Evolutionary conservation across 176 grass and related monocot species (phyloP).

Genomic region (Oryza meridionalis): DNA sequence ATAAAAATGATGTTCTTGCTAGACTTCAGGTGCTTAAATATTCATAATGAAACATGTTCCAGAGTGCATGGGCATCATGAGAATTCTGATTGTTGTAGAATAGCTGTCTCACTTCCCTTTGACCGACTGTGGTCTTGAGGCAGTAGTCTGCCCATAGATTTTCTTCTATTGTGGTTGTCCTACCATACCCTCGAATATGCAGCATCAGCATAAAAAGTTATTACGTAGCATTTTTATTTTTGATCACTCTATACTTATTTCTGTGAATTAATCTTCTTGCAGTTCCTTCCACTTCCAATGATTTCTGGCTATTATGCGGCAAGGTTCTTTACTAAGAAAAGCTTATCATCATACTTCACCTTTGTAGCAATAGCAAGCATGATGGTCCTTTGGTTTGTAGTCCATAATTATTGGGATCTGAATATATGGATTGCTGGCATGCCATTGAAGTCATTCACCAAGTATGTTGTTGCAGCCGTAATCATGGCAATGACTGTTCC

Average conservation of each 20-base stretch:
- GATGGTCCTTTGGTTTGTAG: constrained; percentile 99
- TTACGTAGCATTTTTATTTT: constrained; percentile 16
- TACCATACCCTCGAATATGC: neutral
- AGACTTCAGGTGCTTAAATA: constrained; percentile 1
- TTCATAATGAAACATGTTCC: constrained; percentile 15
- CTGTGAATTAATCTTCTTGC: constrained; percentile 33
- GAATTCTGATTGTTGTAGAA: neutral
- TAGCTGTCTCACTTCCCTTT: neutral
- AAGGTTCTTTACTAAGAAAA: constrained; percentile 95
- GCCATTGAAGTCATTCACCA: constrained; percentile 91
- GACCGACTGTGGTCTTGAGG: neutral
- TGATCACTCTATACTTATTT: neutral
- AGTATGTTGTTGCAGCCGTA: constrained; percentile 80
- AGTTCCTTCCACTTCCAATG: constrained; percentile 91
- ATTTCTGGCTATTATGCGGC: constrained; percentile 91
- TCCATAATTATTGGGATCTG: constrained; percentile 97
- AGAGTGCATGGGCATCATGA: constrained; percentile 20
- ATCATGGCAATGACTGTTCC: constrained; percentile 89
- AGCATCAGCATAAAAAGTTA: constrained; percentile 6
- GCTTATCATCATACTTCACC: constrained; percentile 96
- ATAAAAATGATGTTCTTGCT: neutral
- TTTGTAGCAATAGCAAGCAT: constrained; percentile 88
- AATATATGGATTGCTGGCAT: constrained; percentile 99
- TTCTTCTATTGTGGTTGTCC: neutral
- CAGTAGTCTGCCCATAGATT: neutral